These are phyloP conservation scores for Glarea lozoyensis DNA, from an alignment of 495 filamentous ascomycete species.

Conservation along the genomic window DNA sequence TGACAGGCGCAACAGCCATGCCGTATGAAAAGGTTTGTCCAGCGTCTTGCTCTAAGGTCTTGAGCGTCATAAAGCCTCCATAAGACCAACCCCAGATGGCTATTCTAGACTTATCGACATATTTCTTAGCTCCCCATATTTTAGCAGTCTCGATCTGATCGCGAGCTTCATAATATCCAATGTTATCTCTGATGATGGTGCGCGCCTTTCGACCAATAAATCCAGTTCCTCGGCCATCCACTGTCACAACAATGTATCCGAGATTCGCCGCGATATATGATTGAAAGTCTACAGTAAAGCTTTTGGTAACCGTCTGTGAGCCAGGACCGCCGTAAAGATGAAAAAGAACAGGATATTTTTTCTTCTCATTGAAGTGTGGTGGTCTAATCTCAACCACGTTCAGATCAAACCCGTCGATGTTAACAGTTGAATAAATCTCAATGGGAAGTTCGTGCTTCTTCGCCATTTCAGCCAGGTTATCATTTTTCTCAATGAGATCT, in stretches of 20 bases:
- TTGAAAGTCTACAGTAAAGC: conserved; percentile 81
- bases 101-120: conserved; percentile 72
- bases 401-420: conserved; percentile 66
- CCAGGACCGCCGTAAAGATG: conserved; percentile 86
- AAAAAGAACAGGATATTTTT: conserved; percentile 90
- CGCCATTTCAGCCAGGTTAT: conserved; percentile 54
- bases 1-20: conserved; percentile 96
- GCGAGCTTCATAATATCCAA: conserved; percentile 75
- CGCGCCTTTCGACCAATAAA: conserved; percentile 80
- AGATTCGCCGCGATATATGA: conserved; percentile 77
- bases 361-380: conserved; percentile 77
- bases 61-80: conserved; percentile 95
- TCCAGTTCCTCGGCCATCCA: conserved; percentile 89
- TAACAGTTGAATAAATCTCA: conserved; percentile 76
- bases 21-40: conserved; percentile 89
- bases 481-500: conserved; percentile 69
- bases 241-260: conserved; percentile 92
- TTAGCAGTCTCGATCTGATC: conserved; percentile 92
- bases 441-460: conserved; percentile 74
- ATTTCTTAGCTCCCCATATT: conserved; percentile 71
- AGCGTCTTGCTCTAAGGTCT: conserved; percentile 84
- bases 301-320: conserved; percentile 77
- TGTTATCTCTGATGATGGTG: conserved; percentile 69
- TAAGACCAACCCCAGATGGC: conserved; percentile 99
- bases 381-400: conserved; percentile 87